Base-by-base conservation (phyloP, 139 green algal species). In the Yamagishiella unicocca region DNA sequence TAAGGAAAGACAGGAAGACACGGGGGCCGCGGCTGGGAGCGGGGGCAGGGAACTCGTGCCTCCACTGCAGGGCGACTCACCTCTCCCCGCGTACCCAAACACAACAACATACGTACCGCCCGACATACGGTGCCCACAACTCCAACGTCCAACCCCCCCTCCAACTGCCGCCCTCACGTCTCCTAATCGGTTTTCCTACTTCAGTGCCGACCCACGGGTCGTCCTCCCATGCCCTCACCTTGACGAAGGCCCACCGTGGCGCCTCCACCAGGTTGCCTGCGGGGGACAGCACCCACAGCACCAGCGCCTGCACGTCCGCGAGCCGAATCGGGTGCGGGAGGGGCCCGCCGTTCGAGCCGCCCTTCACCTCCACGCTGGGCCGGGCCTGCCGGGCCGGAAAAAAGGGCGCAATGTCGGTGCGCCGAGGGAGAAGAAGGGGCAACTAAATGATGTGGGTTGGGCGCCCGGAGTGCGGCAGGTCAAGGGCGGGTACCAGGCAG, bases 171-270 rank as follows among this genome's bases (percentile, higher is more conserved):
- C n/a, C n/a, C n/a, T n/a, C n/a, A n/a, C n/a, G n/a, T n/a, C n/a
- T n/a, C n/a, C n/a, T n/a, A n/a, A n/a, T n/a, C n/a, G n/a, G n/a
- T n/a, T n/a, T n/a, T n/a, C n/a, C n/a, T n/a, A n/a, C n/a, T n/a
- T n/a, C n/a, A n/a, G n/a, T n/a, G n/a, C n/a, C n/a, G n/a, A n/a
- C n/a, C n/a, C n/a, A n/a, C n/a, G n/a, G n/a, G 14, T 58, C 50
- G 14, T 12, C 50, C 50, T 17, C 50, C 50, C 50, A 21, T 50
- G 4, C 4, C 14, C 86, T 21, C 33, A 90, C 89, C 84, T 92
- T 90, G 33, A 92, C 61, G 37, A 92, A 92, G 3, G 66, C 89
- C 78, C 84, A 90, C 7, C 68, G 45, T 35, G 89, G 89, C 29
- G 66, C 76, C 40, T 81, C 64, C 38, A 74, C 71, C 42, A 86